Conservation (phyloP, 768 basidiomycete species). For the Lactarius sp. region DNA sequence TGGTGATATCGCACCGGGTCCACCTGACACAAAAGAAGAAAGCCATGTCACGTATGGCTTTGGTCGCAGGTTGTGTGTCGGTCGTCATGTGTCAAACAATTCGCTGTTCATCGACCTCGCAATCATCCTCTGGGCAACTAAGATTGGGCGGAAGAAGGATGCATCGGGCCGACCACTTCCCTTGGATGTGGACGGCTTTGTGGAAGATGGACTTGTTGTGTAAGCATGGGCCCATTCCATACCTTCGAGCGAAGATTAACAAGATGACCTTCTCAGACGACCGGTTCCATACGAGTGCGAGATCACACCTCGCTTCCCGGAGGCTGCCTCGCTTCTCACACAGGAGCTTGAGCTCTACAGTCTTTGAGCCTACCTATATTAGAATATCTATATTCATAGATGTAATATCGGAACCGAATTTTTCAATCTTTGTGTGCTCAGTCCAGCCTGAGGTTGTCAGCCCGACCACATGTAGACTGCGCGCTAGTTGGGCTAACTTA, state of each 20-base stretch:
- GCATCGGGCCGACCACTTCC: constrained; percentile 9
- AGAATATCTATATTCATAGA: not conserved
- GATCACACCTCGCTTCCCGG: constrained; percentile 21
- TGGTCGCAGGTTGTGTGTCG: constrained; percentile 24
- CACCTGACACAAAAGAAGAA: constrained; percentile 25
- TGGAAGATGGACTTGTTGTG: constrained; percentile 25
- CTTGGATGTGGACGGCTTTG: constrained; percentile 23
- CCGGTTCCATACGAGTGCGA: constrained; percentile 21
- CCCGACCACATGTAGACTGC: no score
- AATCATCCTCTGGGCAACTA: constrained; percentile 18
- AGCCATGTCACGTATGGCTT: constrained; percentile 22
- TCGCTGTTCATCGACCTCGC: constrained; percentile 24
- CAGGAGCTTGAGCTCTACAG: constrained; percentile 18
- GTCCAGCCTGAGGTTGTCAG: no score
- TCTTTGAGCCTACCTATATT: not conserved
- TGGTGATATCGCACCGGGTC: constrained; percentile 16
- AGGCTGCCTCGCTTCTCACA: constrained; percentile 7
- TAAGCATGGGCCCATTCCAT: constrained; percentile 5
- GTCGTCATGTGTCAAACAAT: constrained; percentile 23
- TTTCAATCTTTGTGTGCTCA: no score
- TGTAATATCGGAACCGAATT: not conserved
- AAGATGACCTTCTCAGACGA: constrained; percentile 1
- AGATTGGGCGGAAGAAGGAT: constrained; percentile 19
- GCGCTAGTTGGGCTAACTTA: no score
- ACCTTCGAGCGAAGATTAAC: not conserved